Evolutionary conservation across 257 asterid genomes (phyloP), one percentile per base, ranked within the genome.

Genomic region (Nemophila menziesii): DNA sequence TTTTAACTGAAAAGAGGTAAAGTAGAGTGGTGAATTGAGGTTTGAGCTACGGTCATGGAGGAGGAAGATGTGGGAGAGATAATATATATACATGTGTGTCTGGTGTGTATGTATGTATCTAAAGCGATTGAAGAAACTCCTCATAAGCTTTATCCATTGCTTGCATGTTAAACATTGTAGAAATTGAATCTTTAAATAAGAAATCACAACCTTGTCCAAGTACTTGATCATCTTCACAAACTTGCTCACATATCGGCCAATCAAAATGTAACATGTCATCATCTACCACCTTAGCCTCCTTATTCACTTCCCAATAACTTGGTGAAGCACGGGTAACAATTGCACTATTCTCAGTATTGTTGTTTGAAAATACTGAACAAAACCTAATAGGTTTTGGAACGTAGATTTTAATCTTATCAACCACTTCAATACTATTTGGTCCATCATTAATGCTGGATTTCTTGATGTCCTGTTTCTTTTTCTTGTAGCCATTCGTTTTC

Each of bases 111-210:
- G n/a, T n/a, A n/a, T n/a, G n/a, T 39, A 13, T 14, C 37, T 36
- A 55, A 12, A 80, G 75, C 40, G 74, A 76, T 51, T 62, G 84
- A 33, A 77, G 63, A 52, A 64, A 80, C 54, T 80, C 93, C 45
- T 80, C 68, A 44, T 78, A 78, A 22, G 78, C 74, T 39, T 54
- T 41, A 0, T 74, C 80, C 57, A 58, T n/a, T n/a, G n/a, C n/a
- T n/a, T n/a, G 37, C 76, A 65, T 29, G 49, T 53, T 24, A 16
- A 58, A 73, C 23, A 52, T 62, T 20, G 54, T 16, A 13, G 47
- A 33, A 8, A 20, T 46, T 2, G 33, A 33, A 33, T 21, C 60
- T 11, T 54, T 42, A 9, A 57, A 29, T 14, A 33, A 42, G 8
- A 41, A 33, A 41, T 50, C 26, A 5, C 23, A 46, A 5, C 16